A percentile compares a stretch with the other conserved stretches of the same genome.
Evolutionary conservation across 1,139 yeast species (phyloP).

Genomic region (Kurtzmaniella quercitrusa): DNA sequence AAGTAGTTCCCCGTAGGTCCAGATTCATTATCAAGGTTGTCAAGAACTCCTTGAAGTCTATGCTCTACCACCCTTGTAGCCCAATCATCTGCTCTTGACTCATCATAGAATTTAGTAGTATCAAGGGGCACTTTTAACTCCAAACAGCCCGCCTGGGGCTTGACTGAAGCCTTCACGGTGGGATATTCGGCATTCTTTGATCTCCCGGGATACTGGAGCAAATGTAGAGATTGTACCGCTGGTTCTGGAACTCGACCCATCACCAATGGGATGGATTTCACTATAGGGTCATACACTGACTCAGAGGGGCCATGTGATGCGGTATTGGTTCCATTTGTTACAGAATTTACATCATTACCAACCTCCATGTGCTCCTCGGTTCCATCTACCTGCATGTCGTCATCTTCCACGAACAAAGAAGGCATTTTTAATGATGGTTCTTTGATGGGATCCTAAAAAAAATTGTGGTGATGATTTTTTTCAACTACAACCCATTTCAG

Average conservation of each 20-base stretch:
- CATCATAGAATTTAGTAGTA: slow-evolving; percentile 61
- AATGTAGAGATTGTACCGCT: slow-evolving; percentile 27
- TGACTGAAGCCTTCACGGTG: slow-evolving; percentile 51
- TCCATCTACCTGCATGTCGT: slow-evolving; percentile 9
- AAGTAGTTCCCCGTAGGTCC: slow-evolving; percentile 29
- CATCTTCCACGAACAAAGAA: slow-evolving; percentile 15
- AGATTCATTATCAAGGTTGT: slow-evolving; percentile 41
- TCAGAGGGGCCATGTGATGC: slow-evolving; percentile 12
- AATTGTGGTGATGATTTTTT: background rate
- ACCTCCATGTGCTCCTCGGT: slow-evolving; percentile 6
- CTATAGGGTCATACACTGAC: slow-evolving; percentile 67
- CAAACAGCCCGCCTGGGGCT: slow-evolving; percentile 51
- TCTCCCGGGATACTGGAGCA: slow-evolving; percentile 71
- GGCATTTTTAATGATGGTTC: background rate
- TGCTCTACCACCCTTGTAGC: slow-evolving; percentile 55
- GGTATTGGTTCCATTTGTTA: background rate
- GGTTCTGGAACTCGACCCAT: slow-evolving; percentile 22
- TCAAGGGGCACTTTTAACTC: slow-evolving; percentile 74
- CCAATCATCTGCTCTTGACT: slow-evolving; percentile 60
- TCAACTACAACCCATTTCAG: background rate
- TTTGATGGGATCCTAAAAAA: background rate
- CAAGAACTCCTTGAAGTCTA: slow-evolving; percentile 65
- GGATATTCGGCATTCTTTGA: slow-evolving; percentile 47
- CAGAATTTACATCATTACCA: background rate
- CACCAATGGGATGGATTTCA: slow-evolving; percentile 69